Base-by-base conservation (phyloP, 495 filamentous ascomycete genomes). In the Penicillium simplicissimum region DNA sequence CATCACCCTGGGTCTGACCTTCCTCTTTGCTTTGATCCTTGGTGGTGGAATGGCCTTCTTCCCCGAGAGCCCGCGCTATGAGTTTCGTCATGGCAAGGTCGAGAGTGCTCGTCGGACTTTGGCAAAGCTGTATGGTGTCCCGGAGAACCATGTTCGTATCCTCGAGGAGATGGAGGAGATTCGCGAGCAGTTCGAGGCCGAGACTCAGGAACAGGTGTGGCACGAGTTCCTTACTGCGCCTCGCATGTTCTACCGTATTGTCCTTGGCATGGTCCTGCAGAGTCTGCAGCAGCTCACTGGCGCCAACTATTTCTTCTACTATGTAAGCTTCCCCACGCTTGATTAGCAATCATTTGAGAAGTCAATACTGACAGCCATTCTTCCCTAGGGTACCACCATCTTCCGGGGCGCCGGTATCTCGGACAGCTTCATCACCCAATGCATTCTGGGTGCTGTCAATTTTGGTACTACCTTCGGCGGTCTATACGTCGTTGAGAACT, bases 231-330 rank as follows among this genome's bases (percentile, higher is more conserved):
- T 92, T 67, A 88, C 84, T 4, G 88, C 84, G 0, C 87, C 88
- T 8, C 80, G 85, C 61, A 92, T 92, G 89, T 73, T 85, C 53
- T 89, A 91, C 73, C 84, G 91, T 43, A 86, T 89, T 3, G 15
- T 81, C 3, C 73, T 93, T 0, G 91, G 90, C 17, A 84, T 92
- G 61, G 73, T 77, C 7, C 73, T 95, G 6, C 90, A 93, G 69
- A 81, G 84, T 6, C 78, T 89, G 38, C 88, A 91, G 67, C 89
- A 90, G 71, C 79, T 88, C 17, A 85, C 85, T 49, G 85, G 86
- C 36, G 85, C 86, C 59, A 91, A 90, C 71, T 90, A 88, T 77
- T 88, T 90, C 74, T 90, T 92, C 76, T 91, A 92, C 76, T 92
- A 88, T 63, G 87, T 88, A 48, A 84, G 87, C 63, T 40, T 78